A percentile compares a stretch with the other conserved stretches of the same genome.
phyloP scores from a whole-genome alignment of 768 basidiomycete genomes.

The Lactifluus echinatus region DNA sequence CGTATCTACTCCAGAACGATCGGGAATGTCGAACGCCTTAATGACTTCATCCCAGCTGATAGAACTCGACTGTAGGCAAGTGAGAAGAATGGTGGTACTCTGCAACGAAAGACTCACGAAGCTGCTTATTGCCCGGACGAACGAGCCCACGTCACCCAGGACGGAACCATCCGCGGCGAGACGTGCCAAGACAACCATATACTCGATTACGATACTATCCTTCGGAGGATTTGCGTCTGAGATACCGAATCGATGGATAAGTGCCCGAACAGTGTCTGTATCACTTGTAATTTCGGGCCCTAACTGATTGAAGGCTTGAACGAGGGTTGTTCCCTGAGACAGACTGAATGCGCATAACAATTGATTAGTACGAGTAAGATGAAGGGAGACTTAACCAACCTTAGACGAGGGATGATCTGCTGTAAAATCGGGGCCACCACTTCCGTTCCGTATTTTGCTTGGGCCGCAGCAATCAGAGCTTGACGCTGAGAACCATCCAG shows the following conservation, averaged over 20 bases:
- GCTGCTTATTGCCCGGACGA: constrained; percentile 64
- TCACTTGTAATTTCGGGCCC: constrained; percentile 76
- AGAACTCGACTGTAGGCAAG: constrained; percentile 41
- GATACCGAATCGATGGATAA: constrained; percentile 69
- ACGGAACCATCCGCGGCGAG: constrained; percentile 63
- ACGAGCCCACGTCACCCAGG: constrained; percentile 64
- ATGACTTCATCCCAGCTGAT: constrained; percentile 80
- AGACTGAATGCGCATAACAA: constrained; percentile 38
- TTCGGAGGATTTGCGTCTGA: constrained; percentile 62
- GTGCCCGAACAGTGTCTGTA: constrained; percentile 55
- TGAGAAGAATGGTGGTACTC: constrained; percentile 12
- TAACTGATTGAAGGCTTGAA: constrained; percentile 67
- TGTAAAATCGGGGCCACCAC: constrained; percentile 65
- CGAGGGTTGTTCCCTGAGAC: constrained; percentile 54
- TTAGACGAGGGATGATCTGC: constrained; percentile 64
- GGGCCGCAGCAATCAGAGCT: constrained; percentile 62
- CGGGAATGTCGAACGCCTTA: constrained; percentile 76
- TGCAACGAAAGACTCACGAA: constrained; percentile 45
- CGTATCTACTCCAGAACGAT: constrained; percentile 80
- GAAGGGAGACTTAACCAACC: constrained; percentile 34
- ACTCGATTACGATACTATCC: constrained; percentile 62
- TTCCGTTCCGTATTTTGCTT: constrained; percentile 75
- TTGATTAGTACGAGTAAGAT: constrained; percentile 16
- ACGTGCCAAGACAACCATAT: constrained; percentile 57
- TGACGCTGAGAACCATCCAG: constrained; percentile 68